A percentile compares a stretch with the other conserved stretches of the same genome.
Evolutionary conservation across 495 filamentous ascomycete genomes (phyloP).

Genomic region (Penicillium dipodomyicola): DNA sequence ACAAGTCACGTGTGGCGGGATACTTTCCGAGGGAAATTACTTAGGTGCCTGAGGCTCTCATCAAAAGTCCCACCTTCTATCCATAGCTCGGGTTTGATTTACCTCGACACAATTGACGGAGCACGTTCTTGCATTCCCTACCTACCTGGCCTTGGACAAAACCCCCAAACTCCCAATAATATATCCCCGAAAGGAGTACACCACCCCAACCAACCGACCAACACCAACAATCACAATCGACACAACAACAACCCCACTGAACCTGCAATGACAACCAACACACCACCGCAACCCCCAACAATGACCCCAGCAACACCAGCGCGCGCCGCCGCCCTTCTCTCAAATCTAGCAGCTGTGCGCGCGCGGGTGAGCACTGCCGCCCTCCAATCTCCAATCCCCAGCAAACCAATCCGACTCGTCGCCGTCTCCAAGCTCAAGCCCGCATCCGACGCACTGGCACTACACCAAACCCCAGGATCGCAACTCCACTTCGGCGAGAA

Average conservation of each 20-base stretch:
- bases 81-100: constrained; percentile 1
- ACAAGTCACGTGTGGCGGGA: constrained; percentile 14
- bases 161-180: not conserved
- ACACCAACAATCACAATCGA: not conserved
- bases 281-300: constrained; percentile 16
- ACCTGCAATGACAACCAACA: constrained; percentile 22
- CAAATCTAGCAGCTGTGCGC: constrained; percentile 39
- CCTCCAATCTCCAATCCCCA: constrained; percentile 14
- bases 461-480: constrained; percentile 58
- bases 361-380: constrained; percentile 35
- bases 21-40: constrained; percentile 20
- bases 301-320: constrained; percentile 38
- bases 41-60: constrained; percentile 20
- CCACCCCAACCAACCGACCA: not conserved
- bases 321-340: constrained; percentile 38
- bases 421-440: constrained; percentile 95
- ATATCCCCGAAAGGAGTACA: not conserved
- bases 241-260: not conserved
- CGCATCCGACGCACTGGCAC: constrained; percentile 77
- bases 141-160: not conserved
- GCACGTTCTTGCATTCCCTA: not conserved
- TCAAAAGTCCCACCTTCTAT: constrained; percentile 4
- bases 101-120: not conserved
- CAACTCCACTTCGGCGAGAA: constrained; percentile 95
- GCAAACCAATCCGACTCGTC: constrained; percentile 64